A percentile compares a stretch with the other conserved stretches of the same genome.
Evolutionary conservation across 192 early-diverging fungal species (phyloP).

Genomic region (Backusella luteola): DNA sequence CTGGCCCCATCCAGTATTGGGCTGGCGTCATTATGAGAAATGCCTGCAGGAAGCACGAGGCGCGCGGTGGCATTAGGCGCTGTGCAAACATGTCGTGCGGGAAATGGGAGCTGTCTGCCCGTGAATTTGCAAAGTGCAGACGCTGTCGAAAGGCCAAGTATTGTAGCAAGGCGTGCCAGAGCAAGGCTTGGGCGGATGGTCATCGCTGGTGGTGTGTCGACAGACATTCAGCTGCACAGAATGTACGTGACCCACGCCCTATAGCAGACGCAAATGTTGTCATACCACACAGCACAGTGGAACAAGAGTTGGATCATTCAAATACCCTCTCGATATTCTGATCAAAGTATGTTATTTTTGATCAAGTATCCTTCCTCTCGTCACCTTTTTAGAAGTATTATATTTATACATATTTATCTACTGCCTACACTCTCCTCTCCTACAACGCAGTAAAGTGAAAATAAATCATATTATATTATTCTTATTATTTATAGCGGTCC

Average conservation of each 20-base stretch:
- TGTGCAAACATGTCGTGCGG: constrained; percentile 79
- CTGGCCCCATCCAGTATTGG: constrained; percentile 70
- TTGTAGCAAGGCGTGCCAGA: constrained; percentile 77
- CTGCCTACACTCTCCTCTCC: background rate
- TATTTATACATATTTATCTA: background rate
- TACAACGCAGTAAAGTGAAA: background rate
- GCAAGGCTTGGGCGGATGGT: constrained; percentile 74
- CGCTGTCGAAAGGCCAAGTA: constrained; percentile 86
- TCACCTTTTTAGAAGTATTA: background rate
- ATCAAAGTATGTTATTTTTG: background rate
- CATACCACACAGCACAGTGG: background rate
- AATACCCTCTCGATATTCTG: background rate
- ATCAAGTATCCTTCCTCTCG: too few relatives aligned
- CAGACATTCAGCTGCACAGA: constrained; percentile 9
- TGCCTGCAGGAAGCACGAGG: constrained; percentile 74
- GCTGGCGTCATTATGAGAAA: constrained; percentile 79
- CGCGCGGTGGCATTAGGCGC: constrained; percentile 64
- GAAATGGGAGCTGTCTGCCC: constrained; percentile 68
- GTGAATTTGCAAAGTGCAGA: constrained; percentile 86
- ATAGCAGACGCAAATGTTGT: background rate
- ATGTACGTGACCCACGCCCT: background rate
- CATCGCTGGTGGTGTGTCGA: constrained; percentile 83
- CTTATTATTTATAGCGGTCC: too few relatives aligned
- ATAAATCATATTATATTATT: background rate
- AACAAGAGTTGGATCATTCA: background rate